Percentiles rank a stretch among this genome's conserved stretches.
These are phyloP conservation scores for Telfairia occidentalis DNA, from an alignment of 331 rosid genomes.

Conservation along the genomic window DNA sequence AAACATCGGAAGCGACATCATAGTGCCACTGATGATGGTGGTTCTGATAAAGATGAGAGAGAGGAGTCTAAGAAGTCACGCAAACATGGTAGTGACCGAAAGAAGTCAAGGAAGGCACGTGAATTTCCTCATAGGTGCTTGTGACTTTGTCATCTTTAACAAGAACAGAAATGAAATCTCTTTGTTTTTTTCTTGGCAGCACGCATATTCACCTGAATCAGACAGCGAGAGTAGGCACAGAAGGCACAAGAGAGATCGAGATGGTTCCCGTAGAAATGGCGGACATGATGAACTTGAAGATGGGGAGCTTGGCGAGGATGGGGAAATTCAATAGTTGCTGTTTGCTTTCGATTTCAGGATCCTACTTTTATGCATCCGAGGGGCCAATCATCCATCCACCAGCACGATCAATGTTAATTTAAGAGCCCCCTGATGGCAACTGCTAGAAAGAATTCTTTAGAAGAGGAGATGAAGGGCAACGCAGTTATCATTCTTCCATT, in stretches of 20 bases:
- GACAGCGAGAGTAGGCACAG: constrained; percentile 71
- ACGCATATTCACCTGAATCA: constrained; percentile 87
- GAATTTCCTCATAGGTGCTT: not conserved
- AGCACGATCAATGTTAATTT: not conserved
- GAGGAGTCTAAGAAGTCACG: constrained; percentile 83
- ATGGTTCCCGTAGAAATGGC: constrained; percentile 51
- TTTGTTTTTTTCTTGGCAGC: constrained; percentile 39
- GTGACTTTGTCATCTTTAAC: not conserved
- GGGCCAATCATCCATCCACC: not conserved
- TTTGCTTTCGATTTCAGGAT: not conserved
- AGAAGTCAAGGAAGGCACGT: constrained; percentile 70
- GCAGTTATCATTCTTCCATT: not conserved
- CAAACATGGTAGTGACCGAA: constrained; percentile 86
- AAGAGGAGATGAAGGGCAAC: not conserved
- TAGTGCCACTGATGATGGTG: constrained; percentile 59
- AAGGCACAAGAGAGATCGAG: constrained; percentile 86
- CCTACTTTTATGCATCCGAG: not conserved
- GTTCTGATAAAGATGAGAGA: constrained; percentile 85
- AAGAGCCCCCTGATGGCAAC: not conserved
- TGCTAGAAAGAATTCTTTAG: not conserved
- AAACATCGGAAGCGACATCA: constrained; percentile 94
- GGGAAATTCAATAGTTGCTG: constrained; percentile 35
- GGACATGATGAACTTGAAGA: constrained; percentile 91
- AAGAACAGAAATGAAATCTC: not conserved
- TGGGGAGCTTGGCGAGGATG: constrained; percentile 94